Conservation (phyloP, 2,329 filamentous ascomycete species). For the Colletotrichum chrysophilum region DNA sequence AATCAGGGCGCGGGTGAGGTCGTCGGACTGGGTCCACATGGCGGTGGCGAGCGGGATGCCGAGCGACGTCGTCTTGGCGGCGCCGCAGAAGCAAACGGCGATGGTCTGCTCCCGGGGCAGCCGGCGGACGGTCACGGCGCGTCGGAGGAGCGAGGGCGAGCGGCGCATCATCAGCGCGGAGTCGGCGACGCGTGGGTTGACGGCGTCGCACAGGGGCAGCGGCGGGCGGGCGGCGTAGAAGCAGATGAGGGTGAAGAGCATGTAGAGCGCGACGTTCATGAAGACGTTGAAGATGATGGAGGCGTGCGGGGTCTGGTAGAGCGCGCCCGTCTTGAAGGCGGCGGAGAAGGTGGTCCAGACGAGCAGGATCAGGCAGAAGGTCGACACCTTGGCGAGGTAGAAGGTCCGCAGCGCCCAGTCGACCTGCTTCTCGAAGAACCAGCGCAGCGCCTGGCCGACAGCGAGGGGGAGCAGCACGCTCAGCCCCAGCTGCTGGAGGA, state of each 20-base stretch:
- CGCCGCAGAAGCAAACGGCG: constrained; percentile 75
- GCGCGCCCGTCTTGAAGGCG: constrained; percentile 67
- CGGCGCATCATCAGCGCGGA: constrained; percentile 28
- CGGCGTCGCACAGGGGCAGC: constrained; percentile 28
- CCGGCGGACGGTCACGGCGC: constrained; percentile 51
- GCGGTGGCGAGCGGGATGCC: constrained; percentile 72
- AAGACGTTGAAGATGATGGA: constrained; percentile 72
- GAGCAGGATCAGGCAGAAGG: constrained; percentile 50
- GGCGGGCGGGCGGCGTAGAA: constrained; percentile 55
- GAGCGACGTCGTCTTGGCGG: constrained; percentile 74
- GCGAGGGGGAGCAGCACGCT: constrained; percentile 69
- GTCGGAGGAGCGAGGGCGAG: constrained; percentile 33
- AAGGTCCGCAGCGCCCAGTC: constrained; percentile 58
- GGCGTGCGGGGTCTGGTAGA: constrained; percentile 60
- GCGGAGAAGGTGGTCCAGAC: constrained; percentile 71
- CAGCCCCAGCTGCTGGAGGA: constrained; percentile 72
- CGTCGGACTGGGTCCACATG: constrained; percentile 66
- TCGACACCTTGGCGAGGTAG: constrained; percentile 55
- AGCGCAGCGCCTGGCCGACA: constrained; percentile 65
- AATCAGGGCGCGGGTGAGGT: constrained; percentile 61
- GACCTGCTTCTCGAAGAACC: constrained; percentile 53
- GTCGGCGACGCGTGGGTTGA: constrained; percentile 39
- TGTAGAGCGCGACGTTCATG: constrained; percentile 68
- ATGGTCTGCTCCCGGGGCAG: constrained; percentile 67
- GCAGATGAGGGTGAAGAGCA: constrained; percentile 68